Percentiles rank a stretch among this genome's conserved stretches.
phyloP scores from a whole-genome alignment of 2,329 filamentous ascomycete species.

The Zymoseptoria brevis region DNA sequence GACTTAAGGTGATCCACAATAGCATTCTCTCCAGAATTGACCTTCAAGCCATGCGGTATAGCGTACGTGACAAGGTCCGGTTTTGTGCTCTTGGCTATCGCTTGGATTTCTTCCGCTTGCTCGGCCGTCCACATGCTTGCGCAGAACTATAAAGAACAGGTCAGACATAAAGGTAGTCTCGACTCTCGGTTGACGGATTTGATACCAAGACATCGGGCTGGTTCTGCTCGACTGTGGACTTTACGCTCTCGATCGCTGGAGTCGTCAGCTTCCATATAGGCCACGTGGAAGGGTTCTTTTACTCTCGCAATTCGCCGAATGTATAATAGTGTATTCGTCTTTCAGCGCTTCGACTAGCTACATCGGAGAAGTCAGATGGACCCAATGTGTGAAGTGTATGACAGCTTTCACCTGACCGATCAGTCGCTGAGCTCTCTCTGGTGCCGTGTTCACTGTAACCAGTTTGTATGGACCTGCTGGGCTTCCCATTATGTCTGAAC shows the following conservation, averaged over 20 bases:
- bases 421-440: slow-evolving; percentile 55
- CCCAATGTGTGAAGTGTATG: background rate
- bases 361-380: background rate
- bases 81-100: slow-evolving; percentile 38
- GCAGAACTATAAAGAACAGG: slow-evolving; percentile 44
- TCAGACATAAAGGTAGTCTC: background rate
- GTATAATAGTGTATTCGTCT: slow-evolving; percentile 55
- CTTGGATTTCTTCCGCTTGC: slow-evolving; percentile 40
- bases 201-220: slow-evolving; percentile 38
- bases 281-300: slow-evolving; percentile 17
- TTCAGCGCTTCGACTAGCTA: slow-evolving; percentile 53
- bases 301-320: slow-evolving; percentile 57
- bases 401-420: slow-evolving; percentile 40
- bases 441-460: slow-evolving; percentile 60
- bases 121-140: slow-evolving; percentile 53
- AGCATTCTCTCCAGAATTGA: slow-evolving; percentile 46
- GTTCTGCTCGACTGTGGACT: slow-evolving; percentile 43
- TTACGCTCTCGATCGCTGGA: slow-evolving; percentile 36
- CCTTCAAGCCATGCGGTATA: slow-evolving; percentile 48
- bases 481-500: background rate
- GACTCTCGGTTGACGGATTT: background rate
- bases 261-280: background rate
- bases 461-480: slow-evolving; percentile 51
- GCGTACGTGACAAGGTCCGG: slow-evolving; percentile 46
- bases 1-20: slow-evolving; percentile 45